Conservation (phyloP, 164 flowering plant genomes). For the Kingdonia uniflora region DNA sequence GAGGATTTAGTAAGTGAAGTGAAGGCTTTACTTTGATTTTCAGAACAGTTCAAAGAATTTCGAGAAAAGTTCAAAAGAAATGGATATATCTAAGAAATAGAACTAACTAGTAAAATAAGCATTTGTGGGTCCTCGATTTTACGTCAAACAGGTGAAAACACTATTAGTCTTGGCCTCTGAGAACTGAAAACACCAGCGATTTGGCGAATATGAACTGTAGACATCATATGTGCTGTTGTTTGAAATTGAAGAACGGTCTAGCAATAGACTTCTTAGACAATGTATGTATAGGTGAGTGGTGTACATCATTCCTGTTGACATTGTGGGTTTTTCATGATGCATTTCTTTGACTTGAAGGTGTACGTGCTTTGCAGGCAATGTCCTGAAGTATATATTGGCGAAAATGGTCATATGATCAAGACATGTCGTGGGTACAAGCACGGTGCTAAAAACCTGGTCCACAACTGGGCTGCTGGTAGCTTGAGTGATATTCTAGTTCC, state of each 20-base stretch:
- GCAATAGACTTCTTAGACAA: too few species aligned
- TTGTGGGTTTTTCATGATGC: not conserved
- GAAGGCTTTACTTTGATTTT: too few species aligned
- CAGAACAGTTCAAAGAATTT: too few species aligned
- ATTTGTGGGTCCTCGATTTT: too few species aligned
- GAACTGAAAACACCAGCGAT: too few species aligned
- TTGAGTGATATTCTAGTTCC: constrained; percentile 66
- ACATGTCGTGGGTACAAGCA: constrained; percentile 58
- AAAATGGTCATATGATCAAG: constrained; percentile 60
- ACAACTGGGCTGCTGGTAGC: constrained; percentile 61
- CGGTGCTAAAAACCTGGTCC: constrained; percentile 37
- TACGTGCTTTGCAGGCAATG: constrained; percentile 48
- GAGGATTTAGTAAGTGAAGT: too few species aligned
- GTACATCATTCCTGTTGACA: not conserved
- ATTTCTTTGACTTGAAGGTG: not conserved
- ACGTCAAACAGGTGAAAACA: too few species aligned
- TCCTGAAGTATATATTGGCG: constrained; percentile 72
- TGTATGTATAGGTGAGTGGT: not conserved
- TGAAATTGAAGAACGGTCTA: not conserved
- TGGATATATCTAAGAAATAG: too few species aligned
- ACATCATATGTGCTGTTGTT: not conserved
- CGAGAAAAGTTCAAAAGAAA: too few species aligned
- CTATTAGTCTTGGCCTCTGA: too few species aligned
- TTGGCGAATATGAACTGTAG: not conserved
- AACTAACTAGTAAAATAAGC: too few species aligned